Conservation (phyloP, 73 alveolate species). For the Blepharisma stoltei region DNA sequence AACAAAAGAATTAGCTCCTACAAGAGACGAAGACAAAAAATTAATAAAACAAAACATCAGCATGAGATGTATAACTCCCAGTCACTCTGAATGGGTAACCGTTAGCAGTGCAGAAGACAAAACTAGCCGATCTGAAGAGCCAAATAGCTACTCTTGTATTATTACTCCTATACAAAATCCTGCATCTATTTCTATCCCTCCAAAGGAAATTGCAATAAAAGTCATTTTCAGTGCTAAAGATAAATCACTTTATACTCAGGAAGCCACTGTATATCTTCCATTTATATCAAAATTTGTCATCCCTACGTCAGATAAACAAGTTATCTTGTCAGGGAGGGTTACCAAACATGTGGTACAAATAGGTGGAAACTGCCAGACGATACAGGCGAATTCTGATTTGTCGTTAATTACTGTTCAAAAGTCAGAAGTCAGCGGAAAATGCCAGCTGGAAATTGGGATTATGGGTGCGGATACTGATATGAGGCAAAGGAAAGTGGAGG, state of each 20-base stretch:
- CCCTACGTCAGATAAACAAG: constrained; percentile 15
- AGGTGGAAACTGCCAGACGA: not conserved
- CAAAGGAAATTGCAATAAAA: not conserved
- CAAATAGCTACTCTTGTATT: constrained; percentile 38
- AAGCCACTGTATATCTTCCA: not conserved
- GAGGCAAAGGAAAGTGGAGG: not conserved
- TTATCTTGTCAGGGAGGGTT: not conserved
- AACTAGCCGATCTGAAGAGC: constrained; percentile 27
- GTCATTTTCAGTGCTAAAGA: not conserved
- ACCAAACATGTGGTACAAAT: not conserved
- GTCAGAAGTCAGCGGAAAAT: not conserved
- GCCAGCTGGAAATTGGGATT: not conserved
- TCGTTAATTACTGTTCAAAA: not conserved
- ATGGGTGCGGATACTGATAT: not conserved
- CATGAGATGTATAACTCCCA: constrained; percentile 35
- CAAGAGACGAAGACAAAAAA: constrained; percentile 29
- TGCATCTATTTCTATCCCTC: constrained; percentile 7
- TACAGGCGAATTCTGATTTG: not conserved
- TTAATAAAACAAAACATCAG: constrained; percentile 37
- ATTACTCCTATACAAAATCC: constrained; percentile 25
- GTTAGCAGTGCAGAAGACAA: constrained; percentile 35
- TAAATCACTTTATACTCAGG: not conserved
- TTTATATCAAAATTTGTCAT: constrained; percentile 8
- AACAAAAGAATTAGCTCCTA: constrained; percentile 30
- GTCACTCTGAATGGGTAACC: constrained; percentile 31